Evolutionary conservation across 805 yeast genomes (phyloP), one percentile per base, ranked within the genome.

Genomic region (Teunomyces cretensis): DNA sequence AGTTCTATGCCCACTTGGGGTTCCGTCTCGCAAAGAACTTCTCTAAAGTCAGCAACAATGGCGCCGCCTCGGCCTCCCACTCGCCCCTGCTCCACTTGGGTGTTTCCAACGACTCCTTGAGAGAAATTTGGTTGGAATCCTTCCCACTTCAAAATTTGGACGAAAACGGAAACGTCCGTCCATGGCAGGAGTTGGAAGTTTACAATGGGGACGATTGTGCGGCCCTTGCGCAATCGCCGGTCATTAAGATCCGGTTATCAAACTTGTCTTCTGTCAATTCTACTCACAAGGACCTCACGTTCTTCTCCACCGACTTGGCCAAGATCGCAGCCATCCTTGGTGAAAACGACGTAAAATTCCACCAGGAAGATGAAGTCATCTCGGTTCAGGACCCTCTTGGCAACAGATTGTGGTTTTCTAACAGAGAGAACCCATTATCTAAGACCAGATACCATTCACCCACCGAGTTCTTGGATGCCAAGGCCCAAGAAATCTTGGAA

Each of bases 71-170:
- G 49, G 49, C 66, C 49, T 51, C 60, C 27, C 54, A 54, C 47
- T 57, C 60, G 41, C 53, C 68, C 41, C 55, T 57, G 33, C 52
- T 60, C 27, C 61, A 71, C 12, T 62, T 68, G 38, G 91, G 91
- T 4, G 69, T 86, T 38, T 77, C 88, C 7, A 72, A 70, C 45
- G 88, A 84, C 51, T 84, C 91, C 0, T 57, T 83, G 41, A 77
- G 73, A 50, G 95, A 86, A 63, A 64, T 79, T 24, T 86, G 95
- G 95, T 60, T 86, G 39, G 87, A 84, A 61, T 68, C 82, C 16
- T 84, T 81, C 61, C 88, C 87, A 15, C 67, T 76, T 33, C 75
- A 70, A 49, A 57, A 62, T 40, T 15, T 51, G 14, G 74, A 70
- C 45, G 47, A 42, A 8, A 53, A 58, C 24, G 76, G 75, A 3